Evolutionary conservation across 352 stramenopile genomes (phyloP), one percentile per base, ranked within the genome.

Genomic region (Globisporangium paddicum): DNA sequence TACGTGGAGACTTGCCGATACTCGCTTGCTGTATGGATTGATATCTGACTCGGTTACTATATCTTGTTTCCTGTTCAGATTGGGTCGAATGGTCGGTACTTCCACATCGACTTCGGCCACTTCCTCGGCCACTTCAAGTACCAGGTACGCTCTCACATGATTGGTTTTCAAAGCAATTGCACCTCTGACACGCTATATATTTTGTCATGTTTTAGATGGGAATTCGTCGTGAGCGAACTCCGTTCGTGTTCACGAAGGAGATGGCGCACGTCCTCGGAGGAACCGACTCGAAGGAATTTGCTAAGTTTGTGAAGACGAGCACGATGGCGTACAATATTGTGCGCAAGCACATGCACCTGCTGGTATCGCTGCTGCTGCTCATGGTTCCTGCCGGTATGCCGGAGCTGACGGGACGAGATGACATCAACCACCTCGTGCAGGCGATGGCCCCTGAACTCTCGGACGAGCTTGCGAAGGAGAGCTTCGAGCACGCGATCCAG

Each of bases 61-160:
- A 7, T 32, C 28, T 32, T 63, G 30, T 25, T 55, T 13, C 55
- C 34, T 48, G 23, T 44, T 49, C 23, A 91, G 82, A 93, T 94
- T 62, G 63, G 67, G 21, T 80, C 75, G 19, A 81, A 73, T 4
- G 86, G 86, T 32, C 80, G 84, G 58, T 95, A 93, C 74, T 95
- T 95, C 66, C 86, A 95, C 67, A 95, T 95, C 35, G 86, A 95
- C 68, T 95, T 95, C 52, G 86, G 86, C 16, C 86, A 95, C 62
- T 91, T 95, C 55, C 69, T 95, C 3, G 86, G 83, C 11, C 83
- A 95, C 65, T 90, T 93, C 67, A 95, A 95, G 68, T 95, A 95
- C 64, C 79, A 88, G 60, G 77, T 85, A 76, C 34, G 69, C 14
- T n/a, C 9, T n/a, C n/a, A n/a, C n/a, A n/a, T n/a, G n/a, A n/a